phyloP scores from a whole-genome alignment of 1,284 basidiomycete genomes.

The Sphaerobolus stellatus region DNA sequence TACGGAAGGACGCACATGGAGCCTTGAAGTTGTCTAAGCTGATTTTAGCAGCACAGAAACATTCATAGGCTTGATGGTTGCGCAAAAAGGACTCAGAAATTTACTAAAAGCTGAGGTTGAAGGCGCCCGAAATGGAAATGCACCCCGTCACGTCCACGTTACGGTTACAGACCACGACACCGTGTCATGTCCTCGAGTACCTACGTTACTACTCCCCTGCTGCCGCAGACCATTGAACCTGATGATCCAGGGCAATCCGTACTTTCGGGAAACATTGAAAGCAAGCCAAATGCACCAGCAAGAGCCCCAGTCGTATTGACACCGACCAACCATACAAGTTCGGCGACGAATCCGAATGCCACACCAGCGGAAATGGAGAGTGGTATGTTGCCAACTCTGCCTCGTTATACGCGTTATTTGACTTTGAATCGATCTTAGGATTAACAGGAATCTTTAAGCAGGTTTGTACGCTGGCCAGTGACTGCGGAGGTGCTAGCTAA shows the following conservation, averaged over 20 bases:
- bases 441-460: conserved; percentile 13
- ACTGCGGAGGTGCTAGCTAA: background rate
- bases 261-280: conserved; percentile 40
- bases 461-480: conserved; percentile 1
- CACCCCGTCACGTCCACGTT: too few relatives aligned
- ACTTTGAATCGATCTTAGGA: background rate
- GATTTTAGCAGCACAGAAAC: too few relatives aligned
- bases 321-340: conserved; percentile 50
- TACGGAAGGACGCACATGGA: too few relatives aligned
- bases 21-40: too few relatives aligned
- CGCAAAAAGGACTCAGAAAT: too few relatives aligned
- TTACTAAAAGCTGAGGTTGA: too few relatives aligned
- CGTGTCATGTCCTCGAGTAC: background rate
- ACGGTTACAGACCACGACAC: too few relatives aligned
- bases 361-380: conserved; percentile 66
- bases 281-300: conserved; percentile 29
- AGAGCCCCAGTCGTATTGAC: conserved; percentile 53
- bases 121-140: too few relatives aligned
- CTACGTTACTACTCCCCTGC: conserved; percentile 42
- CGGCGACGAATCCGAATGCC: conserved; percentile 34
- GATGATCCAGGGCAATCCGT: conserved; percentile 49
- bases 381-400: conserved; percentile 41
- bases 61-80: too few relatives aligned
- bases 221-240: conserved; percentile 69
- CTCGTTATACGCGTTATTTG: conserved; percentile 2